Conservation (phyloP, 2,329 filamentous ascomycete genomes). For the Pseudocercospora ulei region DNA sequence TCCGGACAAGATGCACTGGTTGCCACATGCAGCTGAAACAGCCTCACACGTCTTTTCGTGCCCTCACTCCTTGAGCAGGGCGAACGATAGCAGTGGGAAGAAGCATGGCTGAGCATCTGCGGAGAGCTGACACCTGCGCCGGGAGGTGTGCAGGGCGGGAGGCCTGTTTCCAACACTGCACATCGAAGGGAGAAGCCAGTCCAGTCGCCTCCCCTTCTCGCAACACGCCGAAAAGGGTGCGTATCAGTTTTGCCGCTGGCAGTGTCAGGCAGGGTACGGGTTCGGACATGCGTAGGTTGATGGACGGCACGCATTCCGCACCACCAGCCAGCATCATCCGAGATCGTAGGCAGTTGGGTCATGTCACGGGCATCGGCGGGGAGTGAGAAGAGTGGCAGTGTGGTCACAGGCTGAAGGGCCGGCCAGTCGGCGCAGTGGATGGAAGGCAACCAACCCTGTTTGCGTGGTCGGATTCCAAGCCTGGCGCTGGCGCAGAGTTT, state of each 20-base stretch:
- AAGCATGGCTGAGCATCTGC: too few relatives aligned
- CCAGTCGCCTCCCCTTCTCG: constrained; percentile 3
- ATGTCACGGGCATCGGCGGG: constrained; percentile 3
- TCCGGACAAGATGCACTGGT: constrained; percentile 1
- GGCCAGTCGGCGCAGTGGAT: constrained; percentile 7
- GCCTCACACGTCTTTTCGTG: constrained; percentile 1
- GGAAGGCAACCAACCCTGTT: constrained; percentile 3
- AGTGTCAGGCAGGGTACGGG: too few relatives aligned
- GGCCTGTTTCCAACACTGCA: not conserved
- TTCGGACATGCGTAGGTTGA: too few relatives aligned
- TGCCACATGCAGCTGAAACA: constrained; percentile 6
- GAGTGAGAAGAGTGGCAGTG: not conserved
- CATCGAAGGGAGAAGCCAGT: constrained; percentile 3
- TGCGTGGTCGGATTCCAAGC: constrained; percentile 6
- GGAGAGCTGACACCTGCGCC: constrained; percentile 3
- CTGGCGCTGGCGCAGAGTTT: constrained; percentile 6
- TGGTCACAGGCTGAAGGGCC: constrained; percentile 6
- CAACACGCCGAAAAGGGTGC: not conserved
- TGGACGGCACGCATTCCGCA: too few relatives aligned
- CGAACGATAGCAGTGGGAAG: too few relatives aligned
- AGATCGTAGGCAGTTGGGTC: constrained; percentile 2
- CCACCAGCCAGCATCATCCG: not conserved
- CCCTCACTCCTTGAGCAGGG: too few relatives aligned
- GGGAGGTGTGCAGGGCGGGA: constrained; percentile 3
- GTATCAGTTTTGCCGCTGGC: too few relatives aligned